Evolutionary conservation across 495 filamentous ascomycete species (phyloP), one percentile per base, ranked within the genome.

Genomic region (Podospora pseudopauciseta): DNA sequence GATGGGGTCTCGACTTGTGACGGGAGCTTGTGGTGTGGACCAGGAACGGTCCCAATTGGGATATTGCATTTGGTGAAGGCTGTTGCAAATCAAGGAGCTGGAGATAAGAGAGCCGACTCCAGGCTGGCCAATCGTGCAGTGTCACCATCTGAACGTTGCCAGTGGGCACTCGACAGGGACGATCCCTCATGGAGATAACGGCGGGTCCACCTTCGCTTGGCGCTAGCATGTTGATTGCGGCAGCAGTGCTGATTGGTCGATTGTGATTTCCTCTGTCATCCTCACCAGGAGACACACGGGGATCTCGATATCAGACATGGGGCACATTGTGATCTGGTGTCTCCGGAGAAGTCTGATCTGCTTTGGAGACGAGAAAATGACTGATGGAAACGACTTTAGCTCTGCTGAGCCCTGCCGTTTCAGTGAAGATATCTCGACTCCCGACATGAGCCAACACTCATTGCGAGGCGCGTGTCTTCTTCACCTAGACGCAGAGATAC

Each of bases 141-240:
- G 39, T 30, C 39, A 19, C 39, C 19, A 23, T 1, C 23, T 23
- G 1, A 11, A 55, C 15, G 0, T 53, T 44, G 39, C 39, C 2
- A 16, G 39, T 49, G 39, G 39, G 13, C 39, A 13, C 19, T 20
- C 18, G 55, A 26, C 55, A 58, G 3, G 55, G 55, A 20, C 55
- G n/a, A 58, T 58, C 55, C 55, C 55, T 58, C 55, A 58, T 20
- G 23, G 23, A 58, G 55, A 58, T 58, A 58, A 58, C 55, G 11
- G 55, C 55, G 18, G 55, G 55, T 19, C n/a, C 23, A 19, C n/a
- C 0, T 18, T 20, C 3, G 55, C 55, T 58, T 58, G 19, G 55
- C 55, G 55, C 55, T 19, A 9, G 7, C n/a, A 19, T 58, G 18
- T 58, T 58, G 55, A 58, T 58, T 19, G 55, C 55, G 18, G 13